phyloP scores from a whole-genome alignment of 352 stramenopile genomes.

The Globisporangium irregulare region DNA sequence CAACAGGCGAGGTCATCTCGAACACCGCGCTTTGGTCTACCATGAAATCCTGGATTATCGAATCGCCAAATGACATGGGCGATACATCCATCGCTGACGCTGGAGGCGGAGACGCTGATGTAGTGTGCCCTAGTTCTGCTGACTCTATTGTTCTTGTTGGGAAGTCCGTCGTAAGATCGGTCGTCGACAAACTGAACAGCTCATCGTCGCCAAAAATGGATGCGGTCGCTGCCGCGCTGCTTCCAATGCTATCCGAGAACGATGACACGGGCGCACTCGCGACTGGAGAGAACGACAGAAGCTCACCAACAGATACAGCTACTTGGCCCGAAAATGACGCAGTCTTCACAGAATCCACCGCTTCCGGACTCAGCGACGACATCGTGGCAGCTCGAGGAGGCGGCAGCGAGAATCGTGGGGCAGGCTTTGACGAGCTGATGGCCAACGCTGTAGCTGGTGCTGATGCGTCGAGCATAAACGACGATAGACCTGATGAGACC shows the following conservation, averaged over 20 bases:
- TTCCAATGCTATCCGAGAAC: slow-evolving; percentile 29
- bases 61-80: neutral
- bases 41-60: slow-evolving; percentile 7
- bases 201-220: slow-evolving; percentile 31
- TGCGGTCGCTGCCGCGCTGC: slow-evolving; percentile 12
- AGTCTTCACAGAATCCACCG: neutral
- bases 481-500: neutral
- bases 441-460: neutral
- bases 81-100: neutral
- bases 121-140: neutral
- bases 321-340: slow-evolving; percentile 19
- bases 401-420: slow-evolving; percentile 16
- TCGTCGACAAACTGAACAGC: slow-evolving; percentile 24
- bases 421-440: slow-evolving; percentile 1
- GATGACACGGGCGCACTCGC: slow-evolving; percentile 11
- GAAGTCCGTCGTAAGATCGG: slow-evolving; percentile 14
- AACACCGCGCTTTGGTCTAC: neutral
- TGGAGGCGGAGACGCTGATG: neutral
- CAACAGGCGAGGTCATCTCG: neutral
- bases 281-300: slow-evolving; percentile 68
- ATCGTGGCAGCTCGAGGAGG: slow-evolving; percentile 21
- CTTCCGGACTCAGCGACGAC: slow-evolving; percentile 4
- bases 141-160: neutral
- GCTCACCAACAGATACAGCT: slow-evolving; percentile 27
- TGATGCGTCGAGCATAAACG: slow-evolving; percentile 12